Evolutionary conservation across 257 asterid genomes (phyloP).

Genomic region (Solanum chilense): DNA sequence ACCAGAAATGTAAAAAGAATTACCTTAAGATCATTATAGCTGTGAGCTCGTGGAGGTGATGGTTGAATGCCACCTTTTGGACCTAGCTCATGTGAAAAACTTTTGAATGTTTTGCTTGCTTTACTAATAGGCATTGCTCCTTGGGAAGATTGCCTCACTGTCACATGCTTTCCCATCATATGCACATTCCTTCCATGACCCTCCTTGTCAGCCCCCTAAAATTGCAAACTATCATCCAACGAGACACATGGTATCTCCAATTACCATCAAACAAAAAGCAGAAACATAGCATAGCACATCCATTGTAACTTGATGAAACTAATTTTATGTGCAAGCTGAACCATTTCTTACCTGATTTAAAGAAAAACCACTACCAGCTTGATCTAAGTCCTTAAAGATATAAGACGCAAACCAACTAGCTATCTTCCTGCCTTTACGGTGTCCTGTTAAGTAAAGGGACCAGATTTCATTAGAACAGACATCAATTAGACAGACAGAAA

Average conservation of each 20-base stretch:
- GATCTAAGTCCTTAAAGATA: constrained; percentile 52
- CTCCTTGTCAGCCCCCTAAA: constrained; percentile 30
- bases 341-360: constrained; percentile 32
- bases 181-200: constrained; percentile 31
- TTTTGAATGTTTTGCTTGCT: constrained; percentile 51
- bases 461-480: not conserved
- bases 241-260: constrained; percentile 11
- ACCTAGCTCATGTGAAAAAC: constrained; percentile 93
- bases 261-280: not conserved
- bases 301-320: not conserved
- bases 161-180: constrained; percentile 28
- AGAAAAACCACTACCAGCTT: constrained; percentile 23
- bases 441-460: constrained; percentile 31
- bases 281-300: not conserved
- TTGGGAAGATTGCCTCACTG: constrained; percentile 25
- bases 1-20: constrained; percentile 3
- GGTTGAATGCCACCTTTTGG: constrained; percentile 68
- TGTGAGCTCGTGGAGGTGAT: constrained; percentile 65
- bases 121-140: constrained; percentile 28
- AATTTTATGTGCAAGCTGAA: constrained; percentile 3
- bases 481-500: not conserved
- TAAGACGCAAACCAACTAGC: constrained; percentile 76
- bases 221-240: constrained; percentile 40
- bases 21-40: constrained; percentile 81
- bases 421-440: constrained; percentile 62